Base-by-base conservation (phyloP, 345 rosid species). In the Aurinia saxatilis region DNA sequence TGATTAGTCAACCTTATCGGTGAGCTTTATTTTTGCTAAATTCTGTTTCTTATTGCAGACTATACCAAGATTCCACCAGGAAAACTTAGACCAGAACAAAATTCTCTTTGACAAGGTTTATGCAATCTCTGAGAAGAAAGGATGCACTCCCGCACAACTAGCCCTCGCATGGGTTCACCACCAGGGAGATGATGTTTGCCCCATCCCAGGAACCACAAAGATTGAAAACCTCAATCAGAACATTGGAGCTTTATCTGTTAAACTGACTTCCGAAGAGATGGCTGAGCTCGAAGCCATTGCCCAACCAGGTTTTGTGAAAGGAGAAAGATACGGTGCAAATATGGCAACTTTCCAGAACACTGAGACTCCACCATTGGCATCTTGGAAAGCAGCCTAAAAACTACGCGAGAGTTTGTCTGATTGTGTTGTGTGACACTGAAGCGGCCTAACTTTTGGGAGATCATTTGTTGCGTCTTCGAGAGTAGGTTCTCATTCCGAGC, bases 111-210 rank as follows among this genome's bases (percentile, higher is more conserved):
- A 81, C 42, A 65, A 49, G 14, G 80, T 82, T 30, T 73, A 21
- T 39, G 81, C 74, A 30, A 79, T 84, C 8, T 81, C 86, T 0
- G 57, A 29, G 5, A 75, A 70, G 70, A 86, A 83, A 50, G 76
- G 79, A 1, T 82, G 90, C 80, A 76, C 78, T 18, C 63, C 83
- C 0, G 80, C 77, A 11, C 88, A 84, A 73, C 73, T 86, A 42
- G 90, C 86, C 2, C 72, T 86, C 1, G 81, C 87, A 44, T 86
- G 86, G 95, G 74, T 84, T 30, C 95, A 84, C 57, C 85, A 77
- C 74, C 84, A 81, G 38, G 85, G 89, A 34, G 77, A 73, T 2
- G 88, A 85, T 19, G 82, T 85, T 0, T 81, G 84, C 14, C 86
- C 82, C 57, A 82, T 85, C 55, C 88, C 85, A 1, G 82, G 82